phyloP scores from a whole-genome alignment of 164 flowering plant genomes.

The Aristolochia contorta region DNA sequence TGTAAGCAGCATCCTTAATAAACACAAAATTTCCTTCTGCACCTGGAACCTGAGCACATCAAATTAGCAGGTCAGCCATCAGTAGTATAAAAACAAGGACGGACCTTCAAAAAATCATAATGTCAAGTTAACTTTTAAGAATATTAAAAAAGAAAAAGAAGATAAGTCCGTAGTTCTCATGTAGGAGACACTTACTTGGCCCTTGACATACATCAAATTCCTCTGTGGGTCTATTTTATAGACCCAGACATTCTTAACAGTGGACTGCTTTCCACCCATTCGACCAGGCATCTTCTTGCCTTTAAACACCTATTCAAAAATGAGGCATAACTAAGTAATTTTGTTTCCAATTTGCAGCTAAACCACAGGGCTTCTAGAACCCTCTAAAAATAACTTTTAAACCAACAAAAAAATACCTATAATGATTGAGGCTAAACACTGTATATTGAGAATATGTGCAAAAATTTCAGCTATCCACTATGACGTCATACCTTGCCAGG shows the following conservation, averaged over 20 bases:
- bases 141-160: neutral
- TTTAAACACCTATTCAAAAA: slow-evolving; percentile 59
- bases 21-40: slow-evolving; percentile 88
- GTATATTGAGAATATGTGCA: neutral
- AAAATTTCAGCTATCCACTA: neutral
- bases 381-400: too few relatives aligned
- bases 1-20: slow-evolving; percentile 52
- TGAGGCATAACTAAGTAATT: neutral
- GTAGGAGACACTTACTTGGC: slow-evolving; percentile 54
- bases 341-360: too few relatives aligned
- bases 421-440: neutral
- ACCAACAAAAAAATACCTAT: too few relatives aligned
- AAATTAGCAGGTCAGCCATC: neutral
- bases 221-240: slow-evolving; percentile 85
- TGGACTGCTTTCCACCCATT: slow-evolving; percentile 77
- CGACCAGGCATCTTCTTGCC: slow-evolving; percentile 95
- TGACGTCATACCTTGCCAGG: slow-evolving; percentile 64
- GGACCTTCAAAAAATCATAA: neutral
- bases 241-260: slow-evolving; percentile 86
- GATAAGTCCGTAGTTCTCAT: neutral
- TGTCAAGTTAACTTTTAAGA: neutral
- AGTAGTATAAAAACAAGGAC: too few relatives aligned
- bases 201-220: slow-evolving; percentile 87
- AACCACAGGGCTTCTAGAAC: too few relatives aligned
- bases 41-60: slow-evolving; percentile 72